These are phyloP conservation scores for Orbilia blumenaviensis DNA, from an alignment of 2,329 filamentous ascomycete species.

Conservation along the genomic window DNA sequence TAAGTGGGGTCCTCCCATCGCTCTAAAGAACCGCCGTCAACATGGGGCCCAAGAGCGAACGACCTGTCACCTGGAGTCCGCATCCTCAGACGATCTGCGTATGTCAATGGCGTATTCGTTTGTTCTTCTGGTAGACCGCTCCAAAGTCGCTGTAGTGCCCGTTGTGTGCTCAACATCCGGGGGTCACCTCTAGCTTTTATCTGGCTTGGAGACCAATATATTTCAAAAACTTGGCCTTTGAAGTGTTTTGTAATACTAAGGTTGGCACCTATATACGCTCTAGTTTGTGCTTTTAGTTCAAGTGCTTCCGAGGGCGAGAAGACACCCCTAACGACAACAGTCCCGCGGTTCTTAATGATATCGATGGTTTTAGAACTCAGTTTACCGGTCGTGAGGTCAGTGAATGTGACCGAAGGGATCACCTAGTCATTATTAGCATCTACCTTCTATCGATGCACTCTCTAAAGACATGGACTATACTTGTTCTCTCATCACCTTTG, in stretches of 20 bases:
- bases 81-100: slow-evolving; percentile 77
- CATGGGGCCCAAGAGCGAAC: slow-evolving; percentile 77
- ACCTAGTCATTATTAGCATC: slow-evolving; percentile 58
- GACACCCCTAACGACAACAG: slow-evolving; percentile 72
- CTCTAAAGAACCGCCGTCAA: slow-evolving; percentile 78
- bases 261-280: slow-evolving; percentile 73
- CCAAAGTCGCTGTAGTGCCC: slow-evolving; percentile 73
- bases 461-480: slow-evolving; percentile 57
- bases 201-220: slow-evolving; percentile 78
- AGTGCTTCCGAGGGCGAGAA: slow-evolving; percentile 71
- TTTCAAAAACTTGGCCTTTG: slow-evolving; percentile 75
- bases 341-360: slow-evolving; percentile 71
- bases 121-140: slow-evolving; percentile 64
- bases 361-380: slow-evolving; percentile 46
- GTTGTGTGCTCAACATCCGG: slow-evolving; percentile 70
- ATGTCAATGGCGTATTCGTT: slow-evolving; percentile 71
- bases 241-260: slow-evolving; percentile 70
- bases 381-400: slow-evolving; percentile 63
- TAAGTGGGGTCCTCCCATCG: slow-evolving; percentile 78
- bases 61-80: slow-evolving; percentile 74
- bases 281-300: slow-evolving; percentile 71
- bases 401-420: slow-evolving; percentile 68
- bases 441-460: background rate
- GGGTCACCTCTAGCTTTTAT: slow-evolving; percentile 73
- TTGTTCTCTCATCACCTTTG: slow-evolving; percentile 63